Base-by-base conservation (phyloP, 176 grass and related monocot species). In the Aegilops longissima region DNA sequence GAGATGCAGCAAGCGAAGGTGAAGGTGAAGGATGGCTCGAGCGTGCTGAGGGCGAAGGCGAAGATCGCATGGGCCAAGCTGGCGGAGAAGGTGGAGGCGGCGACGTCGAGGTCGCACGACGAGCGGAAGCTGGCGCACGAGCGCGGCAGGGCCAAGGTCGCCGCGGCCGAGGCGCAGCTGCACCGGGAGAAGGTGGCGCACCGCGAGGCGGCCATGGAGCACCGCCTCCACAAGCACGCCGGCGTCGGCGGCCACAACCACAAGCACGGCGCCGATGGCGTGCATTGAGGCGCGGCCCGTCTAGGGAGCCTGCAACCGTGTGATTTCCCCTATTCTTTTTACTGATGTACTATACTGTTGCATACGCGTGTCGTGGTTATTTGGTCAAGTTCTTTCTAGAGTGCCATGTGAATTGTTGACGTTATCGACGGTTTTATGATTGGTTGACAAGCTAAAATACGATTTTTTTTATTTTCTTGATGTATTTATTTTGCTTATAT, bases 131-230 rank as follows among this genome's bases (percentile, higher is more conserved):
- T 90, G 14, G 82, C 85, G 12, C 90, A 84, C 18, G 82, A 95
- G 66, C 62, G 85, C 27, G 90, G 67, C 30, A 92, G 90, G 85
- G 85, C 85, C 16, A 92, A 86, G 82, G 64, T 78, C 4, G 87
- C 87, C 0, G 85, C 86, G 23, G 90, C 90, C n/a, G 85, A 92
- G 82, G 88, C 90, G 90, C 85, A 95, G 38, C 61, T 62, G 61
- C 61, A 62, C 61, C 8, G 1, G n/a, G 61, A 62, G 21, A 62
- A 62, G 61, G 61, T 62, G n/a, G 21, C n/a, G 9, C 61, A 62
- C n/a, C 61, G 61, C n/a, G n/a, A 62, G n/a, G 61, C 8, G 3
- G 61, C 61, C 61, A 62, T 62, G 21, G 61, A 12, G 9, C 61
- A 62, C 61, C 61, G 61, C 61, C 61, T 62, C 61, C 61, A 62